phyloP scores from a whole-genome alignment of 768 basidiomycete species.

The Gyrodon lividus region DNA sequence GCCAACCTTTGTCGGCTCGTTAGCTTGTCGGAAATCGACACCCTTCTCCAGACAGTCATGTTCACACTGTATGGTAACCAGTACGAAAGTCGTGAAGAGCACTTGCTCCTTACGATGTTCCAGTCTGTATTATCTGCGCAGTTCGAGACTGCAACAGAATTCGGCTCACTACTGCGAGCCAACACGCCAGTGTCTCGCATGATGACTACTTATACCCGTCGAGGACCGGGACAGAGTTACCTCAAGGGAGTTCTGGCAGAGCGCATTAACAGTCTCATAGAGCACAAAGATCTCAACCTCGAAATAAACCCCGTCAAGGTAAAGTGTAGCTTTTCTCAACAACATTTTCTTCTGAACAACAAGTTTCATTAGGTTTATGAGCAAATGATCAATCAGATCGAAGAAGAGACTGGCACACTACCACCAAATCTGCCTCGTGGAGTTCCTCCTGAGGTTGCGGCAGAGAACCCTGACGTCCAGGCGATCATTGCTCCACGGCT shows the following conservation, averaged over 20 bases:
- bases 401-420: slow-evolving; percentile 92
- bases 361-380: slow-evolving; percentile 80
- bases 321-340: background rate
- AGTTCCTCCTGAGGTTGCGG: slow-evolving; percentile 91
- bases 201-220: slow-evolving; percentile 99
- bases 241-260: slow-evolving; percentile 97
- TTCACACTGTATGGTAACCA: slow-evolving; percentile 99
- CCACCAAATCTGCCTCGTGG: slow-evolving; percentile 91
- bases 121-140: slow-evolving; percentile 97
- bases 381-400: slow-evolving; percentile 99
- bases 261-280: slow-evolving; percentile 96
- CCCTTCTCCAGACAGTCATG: slow-evolving; percentile 99
- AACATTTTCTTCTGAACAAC: background rate
- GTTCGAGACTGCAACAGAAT: slow-evolving; percentile 98
- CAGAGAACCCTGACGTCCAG: slow-evolving; percentile 93
- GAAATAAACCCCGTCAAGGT: slow-evolving; percentile 99
- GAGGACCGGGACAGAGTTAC: slow-evolving; percentile 98
- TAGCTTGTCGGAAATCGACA: slow-evolving; percentile 95
- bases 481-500: slow-evolving; percentile 96
- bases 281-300: slow-evolving; percentile 98
- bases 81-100: slow-evolving; percentile 97
- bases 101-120: slow-evolving; percentile 98
- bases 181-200: slow-evolving; percentile 99
- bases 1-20: slow-evolving; percentile 96
- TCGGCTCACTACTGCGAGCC: slow-evolving; percentile 96